Percentiles rank a stretch among this genome's conserved stretches.
These are phyloP conservation scores for Diaporthe eres DNA, from an alignment of 2,329 filamentous ascomycete species.

Conservation along the genomic window DNA sequence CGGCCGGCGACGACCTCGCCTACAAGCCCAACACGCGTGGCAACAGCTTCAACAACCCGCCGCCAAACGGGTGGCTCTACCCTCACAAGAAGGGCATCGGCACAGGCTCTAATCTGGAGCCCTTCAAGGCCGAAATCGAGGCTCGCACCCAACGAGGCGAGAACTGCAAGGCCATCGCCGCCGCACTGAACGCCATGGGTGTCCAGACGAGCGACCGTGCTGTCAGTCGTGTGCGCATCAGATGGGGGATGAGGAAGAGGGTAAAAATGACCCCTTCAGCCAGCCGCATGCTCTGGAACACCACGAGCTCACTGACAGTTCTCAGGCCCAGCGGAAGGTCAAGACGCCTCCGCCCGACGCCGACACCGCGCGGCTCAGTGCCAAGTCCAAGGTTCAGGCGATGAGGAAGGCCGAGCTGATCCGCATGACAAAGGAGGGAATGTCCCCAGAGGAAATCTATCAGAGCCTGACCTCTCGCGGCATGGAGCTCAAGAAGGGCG, in stretches of 20 bases:
- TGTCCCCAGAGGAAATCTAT: conserved; percentile 41
- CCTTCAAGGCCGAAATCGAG: conserved; percentile 43
- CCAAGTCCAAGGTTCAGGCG: conserved; percentile 36
- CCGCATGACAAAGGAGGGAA: conserved; percentile 43
- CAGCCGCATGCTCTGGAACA: fast-evolving
- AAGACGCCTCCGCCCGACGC: conserved; percentile 42
- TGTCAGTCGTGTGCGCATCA: conserved; percentile 43
- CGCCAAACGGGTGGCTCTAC: conserved; percentile 36
- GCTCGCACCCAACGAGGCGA: conserved; percentile 42
- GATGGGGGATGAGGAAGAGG: conserved; percentile 44
- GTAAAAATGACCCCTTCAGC: conserved; percentile 3
- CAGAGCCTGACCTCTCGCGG: conserved; percentile 41
- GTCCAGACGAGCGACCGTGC: conserved; percentile 43
- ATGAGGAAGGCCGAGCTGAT: conserved; percentile 42
- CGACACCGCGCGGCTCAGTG: conserved; percentile 37
- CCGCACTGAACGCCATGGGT: conserved; percentile 41
- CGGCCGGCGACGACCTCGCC: conserved; percentile 22
- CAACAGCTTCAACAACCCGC: conserved; percentile 37
- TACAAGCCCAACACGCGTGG: conserved; percentile 22
- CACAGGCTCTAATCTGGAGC: conserved; percentile 38
- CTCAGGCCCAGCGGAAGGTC: conserved; percentile 42
- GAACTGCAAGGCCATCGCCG: conserved; percentile 44
- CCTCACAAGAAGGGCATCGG: conserved; percentile 40
- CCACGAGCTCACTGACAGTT: neutral
- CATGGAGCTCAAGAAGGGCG: conserved; percentile 44